Evolutionary conservation across 306 rosid genomes (phyloP).

Genomic region (Citrullus colocynthis): DNA sequence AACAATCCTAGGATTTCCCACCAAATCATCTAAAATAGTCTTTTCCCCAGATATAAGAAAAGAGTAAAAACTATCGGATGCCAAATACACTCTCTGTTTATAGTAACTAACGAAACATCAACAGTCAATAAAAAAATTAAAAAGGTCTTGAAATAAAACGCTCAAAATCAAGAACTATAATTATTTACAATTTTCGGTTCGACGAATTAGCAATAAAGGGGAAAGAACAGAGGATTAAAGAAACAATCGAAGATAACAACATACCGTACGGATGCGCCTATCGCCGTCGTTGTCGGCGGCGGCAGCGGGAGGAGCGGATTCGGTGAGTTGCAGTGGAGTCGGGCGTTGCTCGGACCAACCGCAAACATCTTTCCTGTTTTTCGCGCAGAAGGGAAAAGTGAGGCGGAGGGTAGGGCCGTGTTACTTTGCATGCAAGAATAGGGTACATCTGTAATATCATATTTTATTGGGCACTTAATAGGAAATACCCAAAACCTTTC

Average conservation of each 20-base stretch:
- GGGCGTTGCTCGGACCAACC: background rate
- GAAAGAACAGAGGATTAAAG: background rate
- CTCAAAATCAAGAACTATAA: background rate
- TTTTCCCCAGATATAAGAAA: background rate
- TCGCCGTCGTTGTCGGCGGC: background rate
- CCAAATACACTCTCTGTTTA: background rate
- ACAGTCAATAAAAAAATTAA: background rate
- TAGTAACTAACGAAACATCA: background rate
- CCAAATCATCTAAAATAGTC: background rate
- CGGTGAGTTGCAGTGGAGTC: background rate
- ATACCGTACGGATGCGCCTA: background rate
- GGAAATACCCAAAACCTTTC: background rate
- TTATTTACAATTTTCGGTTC: background rate
- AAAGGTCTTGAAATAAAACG: background rate
- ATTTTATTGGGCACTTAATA: background rate
- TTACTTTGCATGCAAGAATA: constrained; percentile 9
- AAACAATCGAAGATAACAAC: background rate
- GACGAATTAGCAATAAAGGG: background rate
- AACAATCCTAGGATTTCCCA: background rate
- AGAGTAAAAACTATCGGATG: background rate
- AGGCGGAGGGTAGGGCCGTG: background rate
- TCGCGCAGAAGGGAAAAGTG: background rate
- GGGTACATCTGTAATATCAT: background rate
- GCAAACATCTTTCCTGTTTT: background rate
- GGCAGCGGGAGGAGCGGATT: background rate